Evolutionary conservation across 306 rosid species (phyloP).

Genomic region (Cucumis sativus): Cucumber_9930_V3 NC_026657.2:13759001-13759500

Average conservation of each 20-base stretch:
- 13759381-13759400: conserved; percentile 66
- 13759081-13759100: neutral
- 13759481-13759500: neutral
- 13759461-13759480: neutral
- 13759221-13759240: conserved; percentile 37
- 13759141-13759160: neutral
- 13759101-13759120: neutral
- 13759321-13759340: conserved; percentile 74
- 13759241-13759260: conserved; percentile 78
- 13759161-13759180: neutral
- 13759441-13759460: conserved; percentile 59
- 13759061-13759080: neutral
- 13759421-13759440: conserved; percentile 58
- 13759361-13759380: conserved; percentile 75
- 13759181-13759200: neutral
- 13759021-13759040: neutral
- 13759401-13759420: conserved; percentile 82
- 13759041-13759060: neutral
- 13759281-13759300: conserved; percentile 80
- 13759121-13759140: neutral
- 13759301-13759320: conserved; percentile 91
- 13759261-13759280: conserved; percentile 82
- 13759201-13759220: neutral
- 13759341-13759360: conserved; percentile 58
- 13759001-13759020: too few relatives aligned